Evolutionary conservation across 2,329 filamentous ascomycete genomes (phyloP), one percentile per base, ranked within the genome.

Genomic region (Penicillium freii): DNA sequence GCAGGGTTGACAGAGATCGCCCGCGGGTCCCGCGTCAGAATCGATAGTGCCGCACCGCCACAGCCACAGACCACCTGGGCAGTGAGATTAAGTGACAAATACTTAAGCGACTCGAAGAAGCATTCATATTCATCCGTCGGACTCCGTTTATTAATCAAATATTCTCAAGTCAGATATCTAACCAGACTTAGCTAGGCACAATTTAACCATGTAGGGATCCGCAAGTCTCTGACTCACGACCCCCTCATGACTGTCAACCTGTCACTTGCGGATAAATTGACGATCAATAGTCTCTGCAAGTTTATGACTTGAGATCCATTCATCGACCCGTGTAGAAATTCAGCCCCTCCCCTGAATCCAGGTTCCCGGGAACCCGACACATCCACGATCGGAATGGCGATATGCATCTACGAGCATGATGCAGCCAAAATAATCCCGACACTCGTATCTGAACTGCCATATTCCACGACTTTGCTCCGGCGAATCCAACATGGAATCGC

Each of bases 401-500:
- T 49, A 25, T 54, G 38, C 42, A 62, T 65, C 58, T 62, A 67
- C 42, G 56, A 62, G 48, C 66, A 67, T 27, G 56, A 62, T 57
- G 55, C 53, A 29, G 21, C 46, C 42, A 57, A 44, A 33, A 60
- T 67, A 54, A 44, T 75, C 4, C 62, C 72, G 9, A 54, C 61
- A 40, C 70, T 79, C 4, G 59, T 65, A n/a, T 31, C 64, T 5
- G 67, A 75, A 42, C 63, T 78, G 8, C 77, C 77, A 1, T 66
- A 73, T 54, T 74, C 75, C 2, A 62, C 74, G 4, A 69, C 74
- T 1, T 54, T 78, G 0, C 58, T 74, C 21, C 70, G 75, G 9
- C 69, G 75, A 34, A 71, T 78, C 53, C 75, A 78, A 58, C 73
- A 75, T 57, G 65, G 71, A 34, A 29, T 69, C 48, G 58, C 65